A percentile compares a stretch with the other conserved stretches of the same genome.
These are phyloP conservation scores for Erucastrum elatum DNA, from an alignment of 345 rosid species.

Conservation along the genomic window DNA sequence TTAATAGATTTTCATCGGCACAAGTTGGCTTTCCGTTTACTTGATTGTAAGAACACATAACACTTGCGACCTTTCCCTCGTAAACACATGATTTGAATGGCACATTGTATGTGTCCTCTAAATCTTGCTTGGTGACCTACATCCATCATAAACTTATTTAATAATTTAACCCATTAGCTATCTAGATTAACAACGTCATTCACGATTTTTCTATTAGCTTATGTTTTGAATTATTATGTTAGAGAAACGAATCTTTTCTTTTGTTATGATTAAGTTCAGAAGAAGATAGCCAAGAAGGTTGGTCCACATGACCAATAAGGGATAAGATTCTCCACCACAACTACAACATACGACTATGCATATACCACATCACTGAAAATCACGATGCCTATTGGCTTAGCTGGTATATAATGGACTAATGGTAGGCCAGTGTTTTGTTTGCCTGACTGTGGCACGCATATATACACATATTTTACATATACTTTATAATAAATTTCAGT, in stretches of 20 bases:
- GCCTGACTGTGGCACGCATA: conserved; percentile 7
- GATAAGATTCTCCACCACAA: conserved; percentile 36
- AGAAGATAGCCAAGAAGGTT: conserved; percentile 22
- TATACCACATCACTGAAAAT: conserved; percentile 25
- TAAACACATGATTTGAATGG: conserved; percentile 85
- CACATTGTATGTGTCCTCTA: conserved; percentile 82
- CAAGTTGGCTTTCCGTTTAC: conserved; percentile 95
- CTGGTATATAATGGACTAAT: conserved; percentile 22
- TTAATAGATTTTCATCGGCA: conserved; percentile 78
- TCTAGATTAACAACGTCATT: not conserved
- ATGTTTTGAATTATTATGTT: not conserved
- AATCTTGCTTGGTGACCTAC: conserved; percentile 89
- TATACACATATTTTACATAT: not conserved
- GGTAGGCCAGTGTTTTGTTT: conserved; percentile 22
- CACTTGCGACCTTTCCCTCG: conserved; percentile 88
- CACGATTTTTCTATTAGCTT: not conserved
- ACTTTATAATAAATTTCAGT: not conserved
- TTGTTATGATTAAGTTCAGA: conserved; percentile 10
- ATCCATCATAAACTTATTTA: not conserved
- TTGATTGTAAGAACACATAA: conserved; percentile 98
- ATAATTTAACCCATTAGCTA: not conserved
- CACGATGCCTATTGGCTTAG: conserved; percentile 32
- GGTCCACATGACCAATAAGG: conserved; percentile 40
- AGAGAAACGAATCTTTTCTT: conserved; percentile 3
- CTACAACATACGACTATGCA: conserved; percentile 20